A percentile compares a stretch with the other conserved stretches of the same genome.
phyloP scores from a whole-genome alignment of 306 rosid species.

The Cyclanthera cordifolia region DNA sequence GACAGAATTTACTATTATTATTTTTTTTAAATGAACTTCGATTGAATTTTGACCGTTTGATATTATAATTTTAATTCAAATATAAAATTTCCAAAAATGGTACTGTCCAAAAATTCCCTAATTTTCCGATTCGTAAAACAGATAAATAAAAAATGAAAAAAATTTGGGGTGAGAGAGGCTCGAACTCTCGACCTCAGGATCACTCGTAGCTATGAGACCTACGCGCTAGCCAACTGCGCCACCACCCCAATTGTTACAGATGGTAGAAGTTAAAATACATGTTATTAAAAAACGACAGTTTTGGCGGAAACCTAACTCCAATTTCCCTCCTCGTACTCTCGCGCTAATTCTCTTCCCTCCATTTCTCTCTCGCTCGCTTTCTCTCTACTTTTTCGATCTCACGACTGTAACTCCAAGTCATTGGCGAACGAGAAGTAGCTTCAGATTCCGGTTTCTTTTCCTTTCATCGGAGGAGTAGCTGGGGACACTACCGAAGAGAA shows the following conservation, averaged over 20 bases:
- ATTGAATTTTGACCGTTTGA: neutral
- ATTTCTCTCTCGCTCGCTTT: neutral
- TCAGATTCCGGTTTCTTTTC: neutral
- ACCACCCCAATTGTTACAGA: too few relatives aligned
- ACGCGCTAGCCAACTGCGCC: too few relatives aligned
- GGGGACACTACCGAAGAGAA: conserved; percentile 57
- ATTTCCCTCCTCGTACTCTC: conserved; percentile 8
- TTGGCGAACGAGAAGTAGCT: neutral
- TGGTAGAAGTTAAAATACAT: neutral
- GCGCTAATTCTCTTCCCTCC: conserved; percentile 17
- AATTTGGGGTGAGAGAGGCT: too few relatives aligned
- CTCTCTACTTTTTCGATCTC: neutral
- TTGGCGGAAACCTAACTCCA: conserved; percentile 6
- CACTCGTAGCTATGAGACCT: too few relatives aligned
- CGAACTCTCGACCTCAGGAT: too few relatives aligned
- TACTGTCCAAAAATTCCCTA: too few relatives aligned
- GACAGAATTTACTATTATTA: neutral
- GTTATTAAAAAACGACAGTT: conserved; percentile 5
- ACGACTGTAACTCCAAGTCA: neutral
- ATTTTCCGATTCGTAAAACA: too few relatives aligned
- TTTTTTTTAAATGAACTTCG: neutral
- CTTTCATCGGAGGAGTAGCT: conserved; percentile 49
- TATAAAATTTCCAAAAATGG: too few relatives aligned
- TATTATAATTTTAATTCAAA: too few relatives aligned
- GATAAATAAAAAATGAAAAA: too few relatives aligned